Percentiles rank a stretch among this genome's conserved stretches.
These are phyloP conservation scores for Cymbopogon citratus DNA, from an alignment of 176 grass and related monocot genomes.

Conservation along the genomic window DNA sequence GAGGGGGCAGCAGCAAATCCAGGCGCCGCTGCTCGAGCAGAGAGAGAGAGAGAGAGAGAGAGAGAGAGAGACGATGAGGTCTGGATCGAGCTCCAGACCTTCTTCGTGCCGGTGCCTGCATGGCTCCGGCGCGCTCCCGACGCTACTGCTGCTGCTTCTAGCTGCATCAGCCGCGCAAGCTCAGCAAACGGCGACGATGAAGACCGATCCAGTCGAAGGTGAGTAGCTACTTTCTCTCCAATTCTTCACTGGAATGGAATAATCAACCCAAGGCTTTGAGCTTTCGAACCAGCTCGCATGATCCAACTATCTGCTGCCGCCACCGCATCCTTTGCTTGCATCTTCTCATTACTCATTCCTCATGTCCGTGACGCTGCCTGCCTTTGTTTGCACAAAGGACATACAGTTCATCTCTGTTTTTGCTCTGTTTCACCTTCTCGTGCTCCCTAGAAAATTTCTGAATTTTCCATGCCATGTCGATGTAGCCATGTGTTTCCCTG, in stretches of 20 bases:
- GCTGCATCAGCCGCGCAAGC: slow-evolving; percentile 10
- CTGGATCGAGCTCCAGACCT: not conserved
- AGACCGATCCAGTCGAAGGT: slow-evolving; percentile 43
- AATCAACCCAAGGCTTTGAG: not conserved
- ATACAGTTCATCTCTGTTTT: not conserved
- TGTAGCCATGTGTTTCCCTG: not conserved
- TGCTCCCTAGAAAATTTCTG: not conserved
- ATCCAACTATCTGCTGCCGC: not conserved
- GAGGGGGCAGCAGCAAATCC: not conserved
- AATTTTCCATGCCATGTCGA: not conserved
- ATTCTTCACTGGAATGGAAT: not conserved
- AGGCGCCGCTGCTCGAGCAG: not conserved
- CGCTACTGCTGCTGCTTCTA: not conserved
- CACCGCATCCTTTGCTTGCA: not conserved
- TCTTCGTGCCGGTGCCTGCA: not conserved
- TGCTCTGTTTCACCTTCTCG: not conserved
- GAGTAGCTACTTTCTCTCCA: not conserved
- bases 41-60: not conserved
- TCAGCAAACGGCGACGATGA: not conserved
- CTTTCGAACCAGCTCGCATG: not conserved
- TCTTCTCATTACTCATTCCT: not conserved
- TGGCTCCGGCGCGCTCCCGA: slow-evolving; percentile 5
- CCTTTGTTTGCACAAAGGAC: not conserved
- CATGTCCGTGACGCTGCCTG: not conserved
- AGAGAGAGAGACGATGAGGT: not conserved